phyloP scores from a whole-genome alignment of 75 land plant species.

The Chamaecyparis obtusa region DNA sequence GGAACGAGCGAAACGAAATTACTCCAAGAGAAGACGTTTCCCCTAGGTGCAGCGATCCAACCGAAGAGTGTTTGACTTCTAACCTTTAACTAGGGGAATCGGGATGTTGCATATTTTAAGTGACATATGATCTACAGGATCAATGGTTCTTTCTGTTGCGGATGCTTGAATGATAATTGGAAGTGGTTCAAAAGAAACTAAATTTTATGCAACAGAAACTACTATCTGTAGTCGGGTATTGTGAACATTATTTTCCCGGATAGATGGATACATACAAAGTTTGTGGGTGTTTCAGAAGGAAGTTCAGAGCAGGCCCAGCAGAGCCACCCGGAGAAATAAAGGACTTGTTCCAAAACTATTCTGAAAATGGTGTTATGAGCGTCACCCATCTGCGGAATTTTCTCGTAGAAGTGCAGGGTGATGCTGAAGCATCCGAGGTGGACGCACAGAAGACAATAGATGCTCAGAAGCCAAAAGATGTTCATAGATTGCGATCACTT shows the following conservation, averaged over 20 bases:
- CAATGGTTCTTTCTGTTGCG: no score
- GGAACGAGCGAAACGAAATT: no score
- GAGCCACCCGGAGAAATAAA: constrained; percentile 46
- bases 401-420: constrained; percentile 10
- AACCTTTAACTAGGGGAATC: no score
- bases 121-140: no score
- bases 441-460: constrained; percentile 36
- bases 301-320: constrained; percentile 16
- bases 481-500: neutral
- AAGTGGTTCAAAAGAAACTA: neutral
- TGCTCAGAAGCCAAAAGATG: constrained; percentile 23
- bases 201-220: neutral
- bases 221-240: neutral
- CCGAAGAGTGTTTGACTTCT: no score
- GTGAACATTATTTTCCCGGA: neutral
- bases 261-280: constrained; percentile 11
- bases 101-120: no score
- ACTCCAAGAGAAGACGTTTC: no score
- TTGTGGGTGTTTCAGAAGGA: constrained; percentile 45
- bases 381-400: constrained; percentile 6
- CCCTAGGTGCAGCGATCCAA: no score
- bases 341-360: constrained; percentile 10
- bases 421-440: constrained; percentile 18
- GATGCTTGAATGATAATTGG: no score
- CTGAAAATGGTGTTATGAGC: constrained; percentile 13